phyloP scores from a whole-genome alignment of 2,329 filamentous ascomycete species.

The Stachybotrys chlorohalonatus region DNA sequence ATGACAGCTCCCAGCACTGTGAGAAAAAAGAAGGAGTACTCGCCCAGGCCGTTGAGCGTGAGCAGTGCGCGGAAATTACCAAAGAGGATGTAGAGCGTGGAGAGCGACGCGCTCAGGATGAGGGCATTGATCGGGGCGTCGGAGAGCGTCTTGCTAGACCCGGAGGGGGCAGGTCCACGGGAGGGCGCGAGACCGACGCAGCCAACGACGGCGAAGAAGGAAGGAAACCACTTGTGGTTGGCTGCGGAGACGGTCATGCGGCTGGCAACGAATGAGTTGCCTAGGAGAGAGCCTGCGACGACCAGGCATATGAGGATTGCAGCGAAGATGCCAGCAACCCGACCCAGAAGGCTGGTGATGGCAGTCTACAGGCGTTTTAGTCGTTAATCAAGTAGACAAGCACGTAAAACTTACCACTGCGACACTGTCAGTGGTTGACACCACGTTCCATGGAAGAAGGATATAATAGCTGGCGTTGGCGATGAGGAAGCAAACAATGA shows the following conservation, averaged over 20 bases:
- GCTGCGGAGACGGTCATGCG: conserved; percentile 53
- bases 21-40: conserved; percentile 57
- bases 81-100: conserved; percentile 48
- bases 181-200: conserved; percentile 22
- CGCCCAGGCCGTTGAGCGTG: conserved; percentile 50
- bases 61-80: conserved; percentile 53
- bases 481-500: conserved; percentile 49
- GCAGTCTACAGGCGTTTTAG: conserved; percentile 32
- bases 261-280: conserved; percentile 53
- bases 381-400: background rate
- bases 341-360: conserved; percentile 45
- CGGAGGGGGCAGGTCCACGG: background rate
- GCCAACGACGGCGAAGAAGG: conserved; percentile 34
- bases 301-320: conserved; percentile 51
- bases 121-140: conserved; percentile 48
- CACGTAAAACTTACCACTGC: conserved; percentile 41
- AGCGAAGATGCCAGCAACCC: conserved; percentile 40
- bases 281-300: conserved; percentile 51
- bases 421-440: conserved; percentile 51
- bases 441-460: conserved; percentile 48
- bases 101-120: conserved; percentile 37
- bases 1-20: conserved; percentile 50
- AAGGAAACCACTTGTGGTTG: conserved; percentile 41
- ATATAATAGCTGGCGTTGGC: conserved; percentile 56
- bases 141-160: conserved; percentile 13